phyloP scores from a whole-genome alignment of 805 yeast genomes.

The Starmerella apis region DNA sequence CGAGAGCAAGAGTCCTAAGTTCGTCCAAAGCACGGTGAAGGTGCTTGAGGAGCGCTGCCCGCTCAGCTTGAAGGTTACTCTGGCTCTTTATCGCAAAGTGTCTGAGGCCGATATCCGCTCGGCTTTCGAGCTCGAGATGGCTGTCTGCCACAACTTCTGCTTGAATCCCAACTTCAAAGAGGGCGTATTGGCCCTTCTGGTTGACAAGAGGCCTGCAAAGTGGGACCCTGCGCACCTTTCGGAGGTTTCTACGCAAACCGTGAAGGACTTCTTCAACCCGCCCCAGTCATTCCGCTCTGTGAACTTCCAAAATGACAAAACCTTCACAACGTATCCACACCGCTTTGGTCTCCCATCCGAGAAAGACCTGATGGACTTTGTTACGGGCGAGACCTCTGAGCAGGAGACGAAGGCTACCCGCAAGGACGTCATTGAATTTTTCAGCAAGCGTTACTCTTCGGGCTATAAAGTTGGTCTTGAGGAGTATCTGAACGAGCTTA shows the following conservation, averaged over 20 bases:
- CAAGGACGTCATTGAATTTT: constrained; percentile 55
- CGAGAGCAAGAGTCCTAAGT: constrained; percentile 47
- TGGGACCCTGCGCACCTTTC: constrained; percentile 39
- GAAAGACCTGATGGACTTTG: constrained; percentile 49
- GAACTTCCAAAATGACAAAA: constrained; percentile 30
- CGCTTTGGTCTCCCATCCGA: constrained; percentile 75
- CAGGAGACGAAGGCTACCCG: constrained; percentile 60
- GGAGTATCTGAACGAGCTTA: constrained; percentile 48
- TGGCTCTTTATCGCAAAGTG: constrained; percentile 57
- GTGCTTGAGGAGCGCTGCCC: constrained; percentile 60
- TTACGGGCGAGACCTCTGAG: constrained; percentile 60
- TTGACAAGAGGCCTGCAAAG: constrained; percentile 49
- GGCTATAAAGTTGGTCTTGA: constrained; percentile 47
- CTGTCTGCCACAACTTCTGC: constrained; percentile 68
- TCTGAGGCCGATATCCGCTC: constrained; percentile 46
- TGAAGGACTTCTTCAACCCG: constrained; percentile 26
- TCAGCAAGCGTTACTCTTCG: constrained; percentile 31
- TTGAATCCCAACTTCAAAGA: constrained; percentile 53
- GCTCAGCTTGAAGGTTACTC: constrained; percentile 63
- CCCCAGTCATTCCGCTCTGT: constrained; percentile 30
- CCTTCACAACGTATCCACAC: constrained; percentile 46
- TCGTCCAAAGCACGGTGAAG: constrained; percentile 50
- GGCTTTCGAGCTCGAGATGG: constrained; percentile 63
- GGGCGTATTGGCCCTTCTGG: constrained; percentile 34
- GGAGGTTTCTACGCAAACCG: constrained; percentile 31